Base-by-base conservation (phyloP, 2,329 filamentous ascomycete genomes). In the Blastomyces silverae region DNA sequence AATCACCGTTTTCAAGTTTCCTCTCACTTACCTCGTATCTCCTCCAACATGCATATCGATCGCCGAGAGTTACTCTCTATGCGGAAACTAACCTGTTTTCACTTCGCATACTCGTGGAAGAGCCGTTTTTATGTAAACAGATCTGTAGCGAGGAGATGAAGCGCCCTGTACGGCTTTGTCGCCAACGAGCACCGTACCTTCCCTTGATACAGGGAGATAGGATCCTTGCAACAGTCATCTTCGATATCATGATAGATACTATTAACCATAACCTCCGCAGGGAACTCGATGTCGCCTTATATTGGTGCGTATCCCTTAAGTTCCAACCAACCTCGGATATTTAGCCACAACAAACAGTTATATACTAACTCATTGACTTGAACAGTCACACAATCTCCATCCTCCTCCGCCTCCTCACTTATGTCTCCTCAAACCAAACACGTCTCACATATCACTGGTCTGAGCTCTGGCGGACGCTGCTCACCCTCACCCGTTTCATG, bases 241-340 rank as follows among this genome's bases (percentile, higher is more conserved):
- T 99, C 61, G 94, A 99, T 73, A 86, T 91, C 28, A 88, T 95
- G 82, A 84, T 96, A 44, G 93, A 97, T 74, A 91, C 89, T 4
- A 88, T 97, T 70, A 96, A 92, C 71, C 94, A 99, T 78, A 99
- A 99, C 73, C 83, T 99, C 37, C 87, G 91, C 39, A 87, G 90
- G 59, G 86, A 90, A 48, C 83, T 99, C 3, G 93, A 97, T 74
- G 86, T 92, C 17, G 86, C 89, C 46, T 84, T 97, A 44, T 97
- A 97, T 73, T 89, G 86, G 80, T 83, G 72, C 68, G 72, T 69
- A 13, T 20, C 59, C 66, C 22, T 20, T 1, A 25, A 20, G 34
- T 10, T 34, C 46, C 63, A 11, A 50, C 59, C 39, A 44, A 31
- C 48, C 42, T 3, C 37, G 44, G 20, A 7, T 46, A 48, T 61